phyloP scores from a whole-genome alignment of 2,329 filamentous ascomycete species.

The Aspergillus uvarum region DNA sequence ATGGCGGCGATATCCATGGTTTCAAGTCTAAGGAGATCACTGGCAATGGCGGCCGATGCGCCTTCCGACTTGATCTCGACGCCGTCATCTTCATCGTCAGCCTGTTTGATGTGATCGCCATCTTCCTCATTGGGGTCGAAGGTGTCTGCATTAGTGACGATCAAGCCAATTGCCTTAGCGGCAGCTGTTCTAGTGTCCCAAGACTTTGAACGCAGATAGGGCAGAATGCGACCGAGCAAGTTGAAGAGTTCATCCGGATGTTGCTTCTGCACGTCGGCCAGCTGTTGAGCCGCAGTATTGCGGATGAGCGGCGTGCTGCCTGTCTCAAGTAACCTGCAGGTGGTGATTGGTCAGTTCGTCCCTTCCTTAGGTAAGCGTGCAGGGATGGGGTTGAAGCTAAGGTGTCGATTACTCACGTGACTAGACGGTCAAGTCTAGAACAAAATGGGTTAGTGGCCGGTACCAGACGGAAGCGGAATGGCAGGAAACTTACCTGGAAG shows the following conservation, averaged over 20 bases:
- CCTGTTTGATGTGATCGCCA: constrained; percentile 48
- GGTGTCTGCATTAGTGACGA: constrained; percentile 80
- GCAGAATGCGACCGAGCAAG: constrained; percentile 87
- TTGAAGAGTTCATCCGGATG: constrained; percentile 98
- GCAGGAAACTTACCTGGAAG: constrained; percentile 41
- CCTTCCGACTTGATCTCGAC: constrained; percentile 43
- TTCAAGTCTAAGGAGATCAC: constrained; percentile 69
- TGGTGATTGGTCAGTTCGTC: constrained; percentile 27
- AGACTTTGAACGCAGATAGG: constrained; percentile 89
- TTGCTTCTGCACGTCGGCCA: constrained; percentile 96
- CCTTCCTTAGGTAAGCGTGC: background rate
- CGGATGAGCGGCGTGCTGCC: constrained; percentile 94
- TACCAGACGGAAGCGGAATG: constrained; percentile 25
- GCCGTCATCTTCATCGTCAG: constrained; percentile 48
- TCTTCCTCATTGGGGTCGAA: constrained; percentile 87
- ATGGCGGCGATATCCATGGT: constrained; percentile 76
- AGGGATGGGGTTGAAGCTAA: constrained; percentile 1
- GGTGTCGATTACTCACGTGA: constrained; percentile 67
- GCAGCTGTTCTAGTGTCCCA: constrained; percentile 96
- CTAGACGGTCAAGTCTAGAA: constrained; percentile 74
- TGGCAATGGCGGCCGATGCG: constrained; percentile 38
- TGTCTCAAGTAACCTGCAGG: constrained; percentile 81
- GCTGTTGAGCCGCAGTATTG: constrained; percentile 93
- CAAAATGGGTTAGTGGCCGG: constrained; percentile 34
- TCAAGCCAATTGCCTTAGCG: constrained; percentile 90